Evolutionary conservation across 495 filamentous ascomycete species (phyloP), one percentile per base, ranked within the genome.

Genomic region (Hypoxylon rickii): DNA sequence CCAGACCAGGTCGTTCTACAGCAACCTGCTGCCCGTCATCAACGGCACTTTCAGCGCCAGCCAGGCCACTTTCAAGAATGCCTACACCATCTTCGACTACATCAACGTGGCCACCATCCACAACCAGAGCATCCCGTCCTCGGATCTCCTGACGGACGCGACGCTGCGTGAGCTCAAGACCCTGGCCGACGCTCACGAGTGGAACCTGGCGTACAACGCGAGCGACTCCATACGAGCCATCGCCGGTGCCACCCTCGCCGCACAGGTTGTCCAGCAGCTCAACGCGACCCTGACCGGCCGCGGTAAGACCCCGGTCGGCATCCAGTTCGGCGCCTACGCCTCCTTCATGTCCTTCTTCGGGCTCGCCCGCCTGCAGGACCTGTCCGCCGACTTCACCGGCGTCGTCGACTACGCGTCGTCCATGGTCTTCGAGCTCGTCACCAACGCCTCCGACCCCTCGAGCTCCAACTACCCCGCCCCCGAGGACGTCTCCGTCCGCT

Each of bases 311-410:
- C 61, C 51, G 12, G 0, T 64, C 26, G 21, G 63, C 58, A 69
- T 92, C 62, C 70, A 88, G 43, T 86, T 92, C 69, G 89, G 89
- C 41, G 76, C 80, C 21, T 86, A 88, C 57, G 86, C 82, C 26
- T 82, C 86, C 55, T 87, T 89, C 67, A 73, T 89, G 39, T 83
- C 87, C 7, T 87, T 93, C 70, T 88, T 91, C 65, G 88, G 87
- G 8, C 77, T 93, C 8, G 65, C 86, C 24, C 69, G 80, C 38
- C 77, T 93, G 33, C 75, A 81, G 2, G 68, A 64, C 1, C 74
- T 76, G 16, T 78, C 78, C 24, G 48, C 65, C 1, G 80, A 89
- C 63, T 92, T 94, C 75, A 82, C 75, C 48, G 87, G 87, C 37
- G 76, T 91, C 7, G 83, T 86, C 2, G 81, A 83, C 51, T 88